Evolutionary conservation across 2,329 filamentous ascomycete species (phyloP), one percentile per base, ranked within the genome.

Genomic region (Conoideocrella luteorostrata): DNA sequence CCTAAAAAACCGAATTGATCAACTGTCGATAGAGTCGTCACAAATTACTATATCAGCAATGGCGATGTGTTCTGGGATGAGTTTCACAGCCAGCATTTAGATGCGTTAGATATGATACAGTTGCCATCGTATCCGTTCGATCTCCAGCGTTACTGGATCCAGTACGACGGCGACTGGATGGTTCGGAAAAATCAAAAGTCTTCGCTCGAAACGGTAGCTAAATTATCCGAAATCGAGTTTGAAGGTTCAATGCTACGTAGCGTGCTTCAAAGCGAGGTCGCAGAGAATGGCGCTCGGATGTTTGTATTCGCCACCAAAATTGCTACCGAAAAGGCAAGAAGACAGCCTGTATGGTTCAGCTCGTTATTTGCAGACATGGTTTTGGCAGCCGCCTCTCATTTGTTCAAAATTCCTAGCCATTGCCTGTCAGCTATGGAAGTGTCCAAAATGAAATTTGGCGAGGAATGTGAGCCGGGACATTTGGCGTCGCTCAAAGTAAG

Each of bases 111-210:
- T 7, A 66, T 88, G 20, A 63, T 86, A 10, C 66, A 76, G 10
- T 67, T 88, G 2, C 85, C 85, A 2, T 74, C 75, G 3, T 88
- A 88, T 59, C 72, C 72, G 0, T 89, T 83, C 62, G 80, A 88
- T 53, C 68, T 77, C 55, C 86, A 86, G 70, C 80, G 76, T 51
- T 87, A 87, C 60, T 80, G 75, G 75, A 68, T 77, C 24, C 67
- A 72, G 50, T 78, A 88, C 61, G 30, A 36, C 12, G 34, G 39
- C 24, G 41, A 47, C 41, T 88, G 82, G 80, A 75, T 72, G 18
- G 68, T 87, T 22, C 78, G 73, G 51, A 88, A 88, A 69, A 36
- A 62, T 43, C 75, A n/a, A n/a, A n/a, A 79, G 20, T n/a, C n/a
- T n/a, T n/a, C n/a, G n/a, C n/a, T n/a, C n/a, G n/a, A n/a, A n/a